phyloP scores from a whole-genome alignment of 2,329 filamentous ascomycete species.

The Emericellopsis cladophorae region DNA sequence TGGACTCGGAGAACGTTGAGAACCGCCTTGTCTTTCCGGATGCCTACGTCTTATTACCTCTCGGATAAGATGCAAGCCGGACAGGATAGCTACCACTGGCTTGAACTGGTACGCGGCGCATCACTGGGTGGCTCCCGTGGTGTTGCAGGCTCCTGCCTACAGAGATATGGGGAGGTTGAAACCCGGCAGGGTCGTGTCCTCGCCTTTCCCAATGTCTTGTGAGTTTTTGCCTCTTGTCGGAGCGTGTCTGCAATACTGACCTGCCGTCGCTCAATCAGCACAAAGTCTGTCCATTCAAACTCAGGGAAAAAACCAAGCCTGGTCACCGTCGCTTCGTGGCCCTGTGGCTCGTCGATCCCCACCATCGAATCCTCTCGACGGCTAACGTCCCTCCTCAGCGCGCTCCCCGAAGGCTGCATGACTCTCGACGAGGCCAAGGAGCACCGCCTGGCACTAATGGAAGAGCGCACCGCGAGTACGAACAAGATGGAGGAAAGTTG shows the following conservation, averaged over 20 bases:
- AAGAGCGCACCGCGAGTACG: neutral
- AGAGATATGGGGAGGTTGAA: slow-evolving; percentile 2
- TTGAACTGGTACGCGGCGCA: slow-evolving; percentile 1
- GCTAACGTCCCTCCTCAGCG: slow-evolving; percentile 20
- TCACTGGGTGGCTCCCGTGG: neutral
- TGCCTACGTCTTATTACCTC: neutral
- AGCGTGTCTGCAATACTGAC: neutral
- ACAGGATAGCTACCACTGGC: slow-evolving; percentile 2
- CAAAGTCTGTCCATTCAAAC: slow-evolving; percentile 28
- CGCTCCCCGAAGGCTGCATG: neutral
- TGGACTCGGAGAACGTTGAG: slow-evolving; percentile 17
- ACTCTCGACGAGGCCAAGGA: slow-evolving; percentile 2
- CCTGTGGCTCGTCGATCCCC: slow-evolving; percentile 40
- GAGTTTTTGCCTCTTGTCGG: neutral
- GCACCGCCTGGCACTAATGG: slow-evolving; percentile 4
- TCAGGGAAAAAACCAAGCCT: slow-evolving; percentile 30
- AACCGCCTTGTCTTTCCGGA: slow-evolving; percentile 10
- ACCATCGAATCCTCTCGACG: slow-evolving; percentile 19
- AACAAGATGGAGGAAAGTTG: neutral
- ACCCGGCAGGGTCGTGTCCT: slow-evolving; percentile 2
- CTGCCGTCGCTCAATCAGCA: slow-evolving; percentile 20
- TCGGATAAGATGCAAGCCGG: neutral
- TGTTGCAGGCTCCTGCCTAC: neutral
- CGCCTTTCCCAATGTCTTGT: slow-evolving; percentile 4
- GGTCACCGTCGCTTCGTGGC: slow-evolving; percentile 40